Evolutionary conservation across 2,329 filamentous ascomycete species (phyloP).

Genomic region (Lachnellula willkommii): DNA sequence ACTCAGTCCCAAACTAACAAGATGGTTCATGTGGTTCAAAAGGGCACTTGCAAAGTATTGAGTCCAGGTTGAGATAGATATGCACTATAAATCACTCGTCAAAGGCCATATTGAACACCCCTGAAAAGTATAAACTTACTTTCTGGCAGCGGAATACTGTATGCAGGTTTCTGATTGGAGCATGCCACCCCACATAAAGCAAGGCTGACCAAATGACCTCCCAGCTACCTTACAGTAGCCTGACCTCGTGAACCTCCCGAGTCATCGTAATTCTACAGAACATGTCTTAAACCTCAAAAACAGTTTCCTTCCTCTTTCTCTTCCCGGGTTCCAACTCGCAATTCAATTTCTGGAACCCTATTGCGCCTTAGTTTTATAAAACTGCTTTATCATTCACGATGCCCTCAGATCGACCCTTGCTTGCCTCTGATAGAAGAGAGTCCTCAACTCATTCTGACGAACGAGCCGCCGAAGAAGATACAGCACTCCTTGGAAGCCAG

Average conservation of each 20-base stretch:
- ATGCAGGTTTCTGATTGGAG: no score
- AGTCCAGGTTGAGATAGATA: no score
- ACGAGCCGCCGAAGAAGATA: constrained; percentile 43
- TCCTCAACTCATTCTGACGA: constrained; percentile 53
- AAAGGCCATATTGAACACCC: no score
- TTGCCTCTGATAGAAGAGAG: constrained; percentile 37
- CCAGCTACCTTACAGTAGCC: background rate
- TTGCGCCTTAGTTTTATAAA: background rate
- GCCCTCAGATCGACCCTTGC: constrained; percentile 26
- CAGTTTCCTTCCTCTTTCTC: background rate
- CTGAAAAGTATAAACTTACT: no score
- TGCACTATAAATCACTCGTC: no score
- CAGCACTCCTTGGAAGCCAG: constrained; percentile 32
- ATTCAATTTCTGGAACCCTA: no score
- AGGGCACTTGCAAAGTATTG: no score
- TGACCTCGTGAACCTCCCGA: background rate
- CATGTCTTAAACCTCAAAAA: constrained; percentile 9
- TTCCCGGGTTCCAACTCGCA: background rate
- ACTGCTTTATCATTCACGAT: constrained; percentile 11
- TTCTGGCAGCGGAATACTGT: no score
- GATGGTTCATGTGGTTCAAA: no score
- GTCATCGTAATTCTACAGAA: background rate
- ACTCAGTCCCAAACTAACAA: no score
- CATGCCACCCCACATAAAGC: no score
- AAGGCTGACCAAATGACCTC: background rate